Evolutionary conservation across 1,139 yeast genomes (phyloP), one percentile per base, ranked within the genome.

Genomic region (Suhomyces chickasaworum): DNA sequence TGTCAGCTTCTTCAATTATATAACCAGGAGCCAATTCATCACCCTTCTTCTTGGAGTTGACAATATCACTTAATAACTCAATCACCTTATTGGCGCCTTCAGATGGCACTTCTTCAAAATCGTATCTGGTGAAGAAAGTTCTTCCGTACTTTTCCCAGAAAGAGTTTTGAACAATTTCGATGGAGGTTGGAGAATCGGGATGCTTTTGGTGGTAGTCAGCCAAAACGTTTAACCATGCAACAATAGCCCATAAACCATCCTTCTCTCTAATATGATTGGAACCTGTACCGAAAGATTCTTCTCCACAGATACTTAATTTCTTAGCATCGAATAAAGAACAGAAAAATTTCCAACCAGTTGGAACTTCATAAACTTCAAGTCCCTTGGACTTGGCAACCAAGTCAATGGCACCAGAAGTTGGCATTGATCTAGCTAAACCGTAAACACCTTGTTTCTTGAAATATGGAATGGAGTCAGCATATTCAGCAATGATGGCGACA

Each of bases 321-420:
- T 89, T 81, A 39, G 95, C 91, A 64, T 93, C 99, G 59, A 93
- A 93, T 55, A 93, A 75, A 6, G 96, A 91, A 68, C 98, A 90
- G 79, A 93, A 93, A 65, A 93, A 93, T 69, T 93, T 93, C 99
- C 99, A 93, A 35, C 99, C 99, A 17, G 99, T 93, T 49, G 99
- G 99, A 4, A 95, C 99, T 69, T 93, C 99, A 69, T 93, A 93
- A 53, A 85, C 75, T 44, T 85, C 71, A 53, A 93, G 73, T 15
- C 85, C 85, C 65, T 89, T 84, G 50, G 76, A 76, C 65, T 83
- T 81, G 32, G 97, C 99, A 27, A 93, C 99, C 49, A 86, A 77
- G 63, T 93, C 99, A 58, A 93, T 79, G 30, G 99, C 99, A 33
- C 90, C 90, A 7, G 95, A 85, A 5, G 99, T 93, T 46, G 99